Base-by-base conservation (phyloP, 306 rosid species). In the Vigna trinervia region DNA sequence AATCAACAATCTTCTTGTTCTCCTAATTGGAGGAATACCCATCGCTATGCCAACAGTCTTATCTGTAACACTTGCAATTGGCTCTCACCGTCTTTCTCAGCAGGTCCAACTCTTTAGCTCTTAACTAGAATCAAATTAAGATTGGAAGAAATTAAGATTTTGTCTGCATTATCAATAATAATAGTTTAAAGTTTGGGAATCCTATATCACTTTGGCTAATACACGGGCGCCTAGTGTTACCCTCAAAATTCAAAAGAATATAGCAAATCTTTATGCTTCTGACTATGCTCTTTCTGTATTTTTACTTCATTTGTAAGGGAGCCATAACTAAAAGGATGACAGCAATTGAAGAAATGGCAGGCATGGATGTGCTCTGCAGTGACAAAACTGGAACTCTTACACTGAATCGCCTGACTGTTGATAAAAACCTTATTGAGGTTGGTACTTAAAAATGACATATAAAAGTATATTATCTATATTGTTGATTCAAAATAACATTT, bases 41-140 rank as follows among this genome's bases (percentile, higher is more conserved):
- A 92, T 92, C 28, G 97, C 97, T n/a, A 92, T 92, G 96, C 97
- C 97, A 77, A 92, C 97, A 36, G 97, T 92, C n/a, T 79, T 92
- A 67, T 92, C 97, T 65, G 97, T 92, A 32, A 92, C 96, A 30
- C 96, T 92, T 80, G 97, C 97, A 36, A 92, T 92, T 53, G 97
- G 97, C 64, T 92, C 96, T 72, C 96, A 92, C 69, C 85, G 93
- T 17, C 97, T 92, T 67, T 92, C 97, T 78, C 93, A 92, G 75
- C 97, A 92, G 97, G 97, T 92, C 51, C 59, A 61, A 63, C 64
- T 67, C 76, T 57, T 20, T 39, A 46, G 39, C 22, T 46, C 2
- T 34, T 39, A 70, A 59, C 50, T 32, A 48, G 26, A 22, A 71
- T 30, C 43, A 23, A 60, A n/a, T 51, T 57, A 32, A 32, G 57